Percentiles rank a stretch among this genome's conserved stretches.
These are phyloP conservation scores for Basipetospora chlamydospora DNA, from an alignment of 2,329 filamentous ascomycete species.

Conservation along the genomic window DNA sequence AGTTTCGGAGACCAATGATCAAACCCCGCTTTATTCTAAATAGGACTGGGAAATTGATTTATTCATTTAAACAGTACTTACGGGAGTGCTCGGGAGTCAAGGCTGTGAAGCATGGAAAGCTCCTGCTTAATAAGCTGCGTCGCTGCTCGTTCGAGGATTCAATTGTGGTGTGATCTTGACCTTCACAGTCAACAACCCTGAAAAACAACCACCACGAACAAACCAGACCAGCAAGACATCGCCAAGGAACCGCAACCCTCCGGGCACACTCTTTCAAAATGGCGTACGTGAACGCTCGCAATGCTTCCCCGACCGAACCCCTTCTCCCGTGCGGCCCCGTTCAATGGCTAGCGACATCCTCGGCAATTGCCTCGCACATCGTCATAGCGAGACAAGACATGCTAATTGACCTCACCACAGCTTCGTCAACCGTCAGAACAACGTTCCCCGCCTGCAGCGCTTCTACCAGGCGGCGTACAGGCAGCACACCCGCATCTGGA, in stretches of 20 bases:
- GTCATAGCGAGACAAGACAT: too few species aligned
- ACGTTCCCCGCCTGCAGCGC: conserved; percentile 60
- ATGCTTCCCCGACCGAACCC: too few species aligned
- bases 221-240: conserved; percentile 8
- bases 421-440: conserved; percentile 59
- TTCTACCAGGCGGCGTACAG: conserved; percentile 62
- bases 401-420: conserved; percentile 18
- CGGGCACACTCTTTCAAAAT: conserved; percentile 20
- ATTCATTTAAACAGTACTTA: background rate
- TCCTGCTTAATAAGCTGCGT: conserved; percentile 1
- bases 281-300: conserved; percentile 23
- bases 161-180: conserved; percentile 5
- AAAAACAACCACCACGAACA: background rate
- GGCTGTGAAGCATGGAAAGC: too few species aligned
- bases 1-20: too few species aligned
- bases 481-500: conserved; percentile 56
- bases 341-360: background rate
- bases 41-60: too few species aligned
- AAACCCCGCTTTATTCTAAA: too few species aligned
- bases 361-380: background rate
- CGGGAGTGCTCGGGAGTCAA: background rate
- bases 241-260: conserved; percentile 12
- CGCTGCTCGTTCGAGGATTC: background rate
- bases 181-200: too few species aligned
- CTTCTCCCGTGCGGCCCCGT: too few species aligned